phyloP scores from a whole-genome alignment of 2,329 filamentous ascomycete species.

The Fusarium guadeloupense region DNA sequence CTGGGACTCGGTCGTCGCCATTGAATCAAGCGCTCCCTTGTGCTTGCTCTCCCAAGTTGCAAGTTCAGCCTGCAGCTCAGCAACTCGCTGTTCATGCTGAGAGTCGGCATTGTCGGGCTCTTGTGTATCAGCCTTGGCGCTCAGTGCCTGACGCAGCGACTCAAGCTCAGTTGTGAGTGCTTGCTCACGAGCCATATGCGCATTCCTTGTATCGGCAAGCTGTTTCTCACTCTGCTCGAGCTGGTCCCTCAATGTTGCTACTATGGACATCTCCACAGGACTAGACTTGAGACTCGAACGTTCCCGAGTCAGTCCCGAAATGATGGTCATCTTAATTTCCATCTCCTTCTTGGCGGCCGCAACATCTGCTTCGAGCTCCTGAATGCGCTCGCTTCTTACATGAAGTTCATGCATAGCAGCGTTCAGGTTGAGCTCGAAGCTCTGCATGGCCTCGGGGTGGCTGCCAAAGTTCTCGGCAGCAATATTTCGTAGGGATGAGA shows the following conservation, averaged over 20 bases:
- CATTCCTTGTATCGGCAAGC: slow-evolving; percentile 76
- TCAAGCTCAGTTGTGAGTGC: slow-evolving; percentile 78
- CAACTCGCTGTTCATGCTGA: slow-evolving; percentile 66
- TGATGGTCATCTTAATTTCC: slow-evolving; percentile 96
- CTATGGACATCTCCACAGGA: slow-evolving; percentile 89
- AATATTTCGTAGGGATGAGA: slow-evolving; percentile 88
- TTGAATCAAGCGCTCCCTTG: slow-evolving; percentile 71
- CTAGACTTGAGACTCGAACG: slow-evolving; percentile 85
- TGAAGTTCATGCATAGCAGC: slow-evolving; percentile 93
- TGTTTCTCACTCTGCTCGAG: slow-evolving; percentile 87
- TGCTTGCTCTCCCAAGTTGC: slow-evolving; percentile 81
- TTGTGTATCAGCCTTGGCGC: slow-evolving; percentile 36
- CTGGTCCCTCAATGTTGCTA: slow-evolving; percentile 87
- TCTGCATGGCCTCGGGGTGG: slow-evolving; percentile 85
- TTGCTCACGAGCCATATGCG: slow-evolving; percentile 77
- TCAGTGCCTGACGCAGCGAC: slow-evolving; percentile 67
- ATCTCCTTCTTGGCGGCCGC: slow-evolving; percentile 90
- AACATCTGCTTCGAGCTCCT: slow-evolving; percentile 87
- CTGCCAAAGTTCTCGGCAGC: slow-evolving; percentile 85
- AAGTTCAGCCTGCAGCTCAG: slow-evolving; percentile 75
- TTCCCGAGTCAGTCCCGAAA: slow-evolving; percentile 91
- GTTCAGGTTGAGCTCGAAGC: slow-evolving; percentile 91
- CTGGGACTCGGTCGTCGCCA: slow-evolving; percentile 76
- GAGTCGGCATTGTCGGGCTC: slow-evolving; percentile 47
- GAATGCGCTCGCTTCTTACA: slow-evolving; percentile 84